A percentile compares a stretch with the other conserved stretches of the same genome.
These are phyloP conservation scores for Dioscorea zingiberensis DNA, from an alignment of 106 monocot species.

Conservation along the genomic window DNA sequence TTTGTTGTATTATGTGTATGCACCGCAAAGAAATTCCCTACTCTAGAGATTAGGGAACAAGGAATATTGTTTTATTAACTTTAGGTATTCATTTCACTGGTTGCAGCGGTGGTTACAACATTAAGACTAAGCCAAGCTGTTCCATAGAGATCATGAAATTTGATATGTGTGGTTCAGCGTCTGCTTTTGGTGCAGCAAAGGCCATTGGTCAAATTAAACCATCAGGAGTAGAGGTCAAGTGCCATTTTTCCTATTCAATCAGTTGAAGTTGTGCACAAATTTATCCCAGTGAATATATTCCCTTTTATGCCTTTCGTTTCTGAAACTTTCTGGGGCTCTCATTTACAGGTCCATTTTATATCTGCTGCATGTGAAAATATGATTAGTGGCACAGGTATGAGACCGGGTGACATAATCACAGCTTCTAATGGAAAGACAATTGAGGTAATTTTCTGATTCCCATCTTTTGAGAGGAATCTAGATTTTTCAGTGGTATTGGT, in stretches of 20 bases:
- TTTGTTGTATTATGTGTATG: no score
- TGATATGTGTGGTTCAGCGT: constrained; percentile 98
- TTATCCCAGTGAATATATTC: not conserved
- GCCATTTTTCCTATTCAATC: not conserved
- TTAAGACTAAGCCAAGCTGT: constrained; percentile 83
- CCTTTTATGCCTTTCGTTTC: constrained; percentile 8
- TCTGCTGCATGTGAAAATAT: constrained; percentile 99
- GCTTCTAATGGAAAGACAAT: constrained; percentile 98
- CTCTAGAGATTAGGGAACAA: no score
- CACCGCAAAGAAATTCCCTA: no score
- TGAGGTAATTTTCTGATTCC: constrained; percentile 44
- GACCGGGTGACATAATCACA: constrained; percentile 90
- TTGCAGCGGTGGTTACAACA: constrained; percentile 92
- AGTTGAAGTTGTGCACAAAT: not conserved
- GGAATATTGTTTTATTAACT: no score
- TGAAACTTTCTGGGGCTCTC: no score
- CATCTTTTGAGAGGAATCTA: no score
- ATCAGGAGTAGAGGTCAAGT: constrained; percentile 66
- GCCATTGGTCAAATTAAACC: constrained; percentile 92
- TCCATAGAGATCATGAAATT: constrained; percentile 94
- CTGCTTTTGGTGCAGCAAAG: constrained; percentile 87
- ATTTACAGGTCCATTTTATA: constrained; percentile 95
- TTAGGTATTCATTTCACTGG: no score
- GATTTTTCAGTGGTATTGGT: no score
- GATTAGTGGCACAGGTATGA: constrained; percentile 97